phyloP scores from a whole-genome alignment of 805 yeast genomes.

The Candida cerambycidarum region DNA sequence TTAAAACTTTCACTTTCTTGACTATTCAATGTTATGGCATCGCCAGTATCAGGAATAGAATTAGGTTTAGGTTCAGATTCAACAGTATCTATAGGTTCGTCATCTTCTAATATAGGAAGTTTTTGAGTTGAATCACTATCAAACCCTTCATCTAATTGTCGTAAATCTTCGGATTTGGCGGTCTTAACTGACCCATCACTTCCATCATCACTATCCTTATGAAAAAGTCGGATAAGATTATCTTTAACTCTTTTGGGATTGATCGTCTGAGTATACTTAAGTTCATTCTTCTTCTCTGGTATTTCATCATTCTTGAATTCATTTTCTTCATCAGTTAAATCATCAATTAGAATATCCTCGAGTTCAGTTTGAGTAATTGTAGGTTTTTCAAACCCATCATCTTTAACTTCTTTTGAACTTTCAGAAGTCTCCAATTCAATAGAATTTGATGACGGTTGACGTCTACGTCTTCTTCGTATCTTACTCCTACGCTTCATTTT shows the following conservation, averaged over 20 bases:
- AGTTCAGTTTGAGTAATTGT: slow-evolving; percentile 1
- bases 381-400: slow-evolving; percentile 6
- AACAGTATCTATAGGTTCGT: background rate
- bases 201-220: slow-evolving; percentile 13
- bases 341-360: slow-evolving; percentile 3
- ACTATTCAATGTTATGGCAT: background rate
- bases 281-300: background rate
- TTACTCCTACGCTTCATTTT: slow-evolving; percentile 2
- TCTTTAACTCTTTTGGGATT: slow-evolving; percentile 9
- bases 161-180: slow-evolving; percentile 9
- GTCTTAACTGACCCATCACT: slow-evolving; percentile 16
- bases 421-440: background rate
- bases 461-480: slow-evolving; percentile 5
- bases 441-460: background rate
- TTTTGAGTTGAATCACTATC: slow-evolving; percentile 13
- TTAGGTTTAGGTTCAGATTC: background rate
- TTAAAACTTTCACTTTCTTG: background rate
- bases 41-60: background rate
- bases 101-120: background rate
- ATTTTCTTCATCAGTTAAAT: slow-evolving; percentile 1
- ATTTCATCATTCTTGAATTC: background rate
- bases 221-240: slow-evolving; percentile 14
- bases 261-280: slow-evolving; percentile 13
- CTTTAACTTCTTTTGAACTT: slow-evolving; percentile 5
- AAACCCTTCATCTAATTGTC: background rate